Evolutionary conservation across 2,329 filamentous ascomycete genomes (phyloP).

Genomic region (Colletotrichum agaves): DNA sequence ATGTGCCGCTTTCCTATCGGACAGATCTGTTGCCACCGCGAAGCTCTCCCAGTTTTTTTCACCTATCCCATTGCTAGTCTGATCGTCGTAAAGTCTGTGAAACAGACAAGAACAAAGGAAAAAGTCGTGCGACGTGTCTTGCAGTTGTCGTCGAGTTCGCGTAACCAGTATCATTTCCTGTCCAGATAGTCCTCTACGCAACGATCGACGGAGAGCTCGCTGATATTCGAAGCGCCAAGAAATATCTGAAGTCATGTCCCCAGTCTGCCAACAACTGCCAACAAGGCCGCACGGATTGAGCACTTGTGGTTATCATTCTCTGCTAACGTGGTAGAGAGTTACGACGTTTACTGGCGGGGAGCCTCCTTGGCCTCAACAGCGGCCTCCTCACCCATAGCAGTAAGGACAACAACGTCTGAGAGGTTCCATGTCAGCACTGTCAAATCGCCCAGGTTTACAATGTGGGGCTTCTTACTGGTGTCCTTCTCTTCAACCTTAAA

Average conservation of each 20-base stretch:
- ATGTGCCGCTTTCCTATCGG: conserved; percentile 49
- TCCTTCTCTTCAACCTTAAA: conserved; percentile 90
- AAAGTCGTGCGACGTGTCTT: conserved; percentile 48
- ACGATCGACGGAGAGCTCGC: conserved; percentile 54
- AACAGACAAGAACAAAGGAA: conserved; percentile 53
- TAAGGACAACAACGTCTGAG: conserved; percentile 88
- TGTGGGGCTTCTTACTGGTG: conserved; percentile 76
- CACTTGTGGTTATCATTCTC: conserved; percentile 34
- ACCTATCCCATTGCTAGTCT: conserved; percentile 40
- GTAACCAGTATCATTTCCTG: conserved; percentile 53
- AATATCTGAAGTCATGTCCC: conserved; percentile 48
- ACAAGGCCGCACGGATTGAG: conserved; percentile 35
- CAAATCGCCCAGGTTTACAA: conserved; percentile 5
- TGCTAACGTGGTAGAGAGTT: conserved; percentile 37
- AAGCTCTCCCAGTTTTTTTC: conserved; percentile 50
- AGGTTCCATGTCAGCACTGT: conserved; percentile 23
- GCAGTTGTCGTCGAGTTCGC: conserved; percentile 46
- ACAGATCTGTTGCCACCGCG: conserved; percentile 48
- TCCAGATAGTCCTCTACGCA: conserved; percentile 56
- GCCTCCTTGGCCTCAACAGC: conserved; percentile 96
- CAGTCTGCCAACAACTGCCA: conserved; percentile 39
- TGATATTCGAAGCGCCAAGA: conserved; percentile 49
- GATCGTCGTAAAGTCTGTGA: conserved; percentile 43
- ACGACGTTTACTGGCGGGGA: conserved; percentile 56
- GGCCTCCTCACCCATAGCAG: conserved; percentile 95